Evolutionary conservation across 805 yeast genomes (phyloP).

Genomic region (Wickerhamia fluorescens): DNA sequence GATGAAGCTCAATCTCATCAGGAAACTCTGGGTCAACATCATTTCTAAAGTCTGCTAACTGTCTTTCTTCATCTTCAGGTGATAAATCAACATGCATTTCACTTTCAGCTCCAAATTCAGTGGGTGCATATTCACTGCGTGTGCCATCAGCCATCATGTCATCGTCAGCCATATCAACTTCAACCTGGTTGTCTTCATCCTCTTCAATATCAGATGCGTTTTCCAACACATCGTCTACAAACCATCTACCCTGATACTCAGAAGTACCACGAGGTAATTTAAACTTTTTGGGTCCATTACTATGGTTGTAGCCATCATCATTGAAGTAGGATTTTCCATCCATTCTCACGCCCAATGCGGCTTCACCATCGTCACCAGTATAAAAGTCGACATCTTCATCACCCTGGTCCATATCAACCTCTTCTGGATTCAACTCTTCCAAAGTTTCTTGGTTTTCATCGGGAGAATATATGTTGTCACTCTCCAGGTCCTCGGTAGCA

Average conservation of each 20-base stretch:
- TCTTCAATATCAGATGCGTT: slow-evolving; percentile 40
- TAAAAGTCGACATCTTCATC: slow-evolving; percentile 20
- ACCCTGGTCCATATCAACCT: slow-evolving; percentile 34
- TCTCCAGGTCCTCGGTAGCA: slow-evolving; percentile 15
- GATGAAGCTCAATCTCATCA: slow-evolving; percentile 85
- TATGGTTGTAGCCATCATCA: slow-evolving; percentile 11
- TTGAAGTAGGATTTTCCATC: slow-evolving; percentile 50
- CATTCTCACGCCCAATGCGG: slow-evolving; percentile 42
- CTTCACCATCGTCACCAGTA: slow-evolving; percentile 10
- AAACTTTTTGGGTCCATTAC: slow-evolving; percentile 18
- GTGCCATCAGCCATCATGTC: slow-evolving; percentile 19
- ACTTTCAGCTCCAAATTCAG: slow-evolving; percentile 34
- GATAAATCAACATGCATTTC: slow-evolving; percentile 68
- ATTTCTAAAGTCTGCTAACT: slow-evolving; percentile 59
- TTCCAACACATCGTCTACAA: slow-evolving; percentile 49
- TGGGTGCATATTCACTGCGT: slow-evolving; percentile 33
- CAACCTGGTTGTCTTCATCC: slow-evolving; percentile 34
- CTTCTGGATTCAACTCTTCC: slow-evolving; percentile 55
- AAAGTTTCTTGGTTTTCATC: slow-evolving; percentile 46
- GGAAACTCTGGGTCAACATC: slow-evolving; percentile 88
- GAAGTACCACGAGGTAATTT: slow-evolving; percentile 66
- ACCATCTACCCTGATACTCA: slow-evolving; percentile 72
- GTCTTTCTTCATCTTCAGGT: slow-evolving; percentile 79
- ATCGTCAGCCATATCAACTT: slow-evolving; percentile 19
- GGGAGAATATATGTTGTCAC: slow-evolving; percentile 18